phyloP scores from a whole-genome alignment of 176 grass and related monocot genomes.

The Chrysopogon serrulatus region DNA sequence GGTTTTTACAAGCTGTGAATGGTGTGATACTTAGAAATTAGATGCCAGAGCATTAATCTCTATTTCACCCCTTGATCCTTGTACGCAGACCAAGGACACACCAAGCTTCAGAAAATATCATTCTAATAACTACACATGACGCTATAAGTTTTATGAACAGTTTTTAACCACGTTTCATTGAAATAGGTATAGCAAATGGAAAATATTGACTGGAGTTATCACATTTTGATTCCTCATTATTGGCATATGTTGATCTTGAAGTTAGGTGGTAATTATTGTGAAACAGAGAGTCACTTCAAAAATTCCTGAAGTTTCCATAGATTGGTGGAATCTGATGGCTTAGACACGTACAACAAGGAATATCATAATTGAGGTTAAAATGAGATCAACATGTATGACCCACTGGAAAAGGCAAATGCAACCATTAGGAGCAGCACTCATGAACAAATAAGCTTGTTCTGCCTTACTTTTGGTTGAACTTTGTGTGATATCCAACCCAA shows the following conservation, averaged over 20 bases:
- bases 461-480: neutral
- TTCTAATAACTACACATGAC: neutral
- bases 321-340: neutral
- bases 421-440: neutral
- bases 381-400: neutral
- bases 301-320: neutral
- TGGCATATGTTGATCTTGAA: neutral
- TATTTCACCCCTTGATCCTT: neutral
- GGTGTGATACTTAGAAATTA: neutral
- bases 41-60: neutral
- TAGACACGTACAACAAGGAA: neutral
- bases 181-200: neutral
- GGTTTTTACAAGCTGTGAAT: neutral
- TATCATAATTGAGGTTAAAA: slow-evolving; percentile 12
- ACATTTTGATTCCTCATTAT: neutral
- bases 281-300: neutral
- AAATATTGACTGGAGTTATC: neutral
- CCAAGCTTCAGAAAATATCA: neutral
- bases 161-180: neutral
- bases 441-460: neutral
- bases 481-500: neutral
- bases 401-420: slow-evolving; percentile 4
- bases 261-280: neutral
- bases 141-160: neutral
- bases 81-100: neutral